Evolutionary conservation across 1,284 basidiomycete species (phyloP), one percentile per base, ranked within the genome.

Genomic region (Chondrostereum purpureum): DNA sequence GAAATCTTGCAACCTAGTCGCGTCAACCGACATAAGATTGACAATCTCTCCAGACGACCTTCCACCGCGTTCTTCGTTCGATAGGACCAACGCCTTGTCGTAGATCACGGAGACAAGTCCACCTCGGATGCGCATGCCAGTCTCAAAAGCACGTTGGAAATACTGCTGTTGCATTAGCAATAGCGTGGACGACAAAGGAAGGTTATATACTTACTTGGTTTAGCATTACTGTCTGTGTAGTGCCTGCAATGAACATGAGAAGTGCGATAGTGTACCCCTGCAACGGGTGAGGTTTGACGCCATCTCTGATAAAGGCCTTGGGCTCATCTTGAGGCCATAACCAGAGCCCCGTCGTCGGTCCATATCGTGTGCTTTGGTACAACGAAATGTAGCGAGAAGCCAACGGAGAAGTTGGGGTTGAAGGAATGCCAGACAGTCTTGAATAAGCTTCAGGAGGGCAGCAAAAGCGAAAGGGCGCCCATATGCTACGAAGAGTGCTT

Each of bases 41-140:
- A 96, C 91, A 42, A 96, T 92, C 58, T 97, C 92, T 3, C 94
- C 94, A 0, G 89, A 83, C 0, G 88, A 78, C 27, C 88, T 79
- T 8, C 27, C 27, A 57, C 74, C 74, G 3, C 86, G 79, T 57
- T 91, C 92, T 48, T 92, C 85, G 53, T 85, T 92, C 5, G 88
- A 90, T 16, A 97, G 75, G 1, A 88, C 74, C 16, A 98, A 72
- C 0, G 90, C 78, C 63, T 97, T 96, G 50, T 83, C 73, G 68
- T 94, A 97, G 45, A 95, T 89, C 1, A 78, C 77, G 0, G 83
- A 83, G 27, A 97, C 80, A 16, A 98, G 74, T 1, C 93, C 92
- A 0, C 89, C 86, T 35, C 92, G 83, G 37, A 96, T 80, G 13
- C 92, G 83, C 92, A 96, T 95, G 27, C 71, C 92, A 12, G 88